Conservation (phyloP, 352 stramenopile genomes). For the Globisporangium cederbergense region DNA sequence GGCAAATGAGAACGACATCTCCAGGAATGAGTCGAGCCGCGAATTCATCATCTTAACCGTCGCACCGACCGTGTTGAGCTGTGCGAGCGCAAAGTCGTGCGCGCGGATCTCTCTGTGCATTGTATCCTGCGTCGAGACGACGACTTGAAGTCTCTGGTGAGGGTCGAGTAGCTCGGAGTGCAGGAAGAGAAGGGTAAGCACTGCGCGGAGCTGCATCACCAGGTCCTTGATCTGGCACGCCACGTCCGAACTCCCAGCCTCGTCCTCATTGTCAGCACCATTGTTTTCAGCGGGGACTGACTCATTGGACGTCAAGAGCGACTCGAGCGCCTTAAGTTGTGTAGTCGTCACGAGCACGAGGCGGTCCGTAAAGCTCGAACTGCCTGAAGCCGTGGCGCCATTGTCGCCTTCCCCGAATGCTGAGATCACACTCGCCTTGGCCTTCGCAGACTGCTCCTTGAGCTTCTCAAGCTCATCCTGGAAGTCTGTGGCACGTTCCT, state of each 20-base stretch:
- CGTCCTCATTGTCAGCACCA: background rate
- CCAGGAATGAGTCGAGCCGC: slow-evolving; percentile 59
- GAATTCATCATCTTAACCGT: slow-evolving; percentile 65
- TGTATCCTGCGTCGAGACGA: slow-evolving; percentile 27
- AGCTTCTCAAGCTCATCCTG: slow-evolving; percentile 45
- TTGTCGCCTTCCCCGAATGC: slow-evolving; percentile 12
- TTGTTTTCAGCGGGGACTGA: background rate
- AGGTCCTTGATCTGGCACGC: slow-evolving; percentile 34
- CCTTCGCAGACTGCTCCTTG: slow-evolving; percentile 36
- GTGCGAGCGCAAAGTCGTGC: slow-evolving; percentile 46
- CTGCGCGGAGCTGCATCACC: slow-evolving; percentile 55
- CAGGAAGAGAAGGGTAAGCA: slow-evolving; percentile 49
- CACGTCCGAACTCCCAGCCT: slow-evolving; percentile 20
- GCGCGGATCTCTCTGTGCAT: slow-evolving; percentile 33
- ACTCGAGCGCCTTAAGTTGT: slow-evolving; percentile 34
- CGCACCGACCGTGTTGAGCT: slow-evolving; percentile 46
- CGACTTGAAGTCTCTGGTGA: slow-evolving; percentile 26
- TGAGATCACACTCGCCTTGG: slow-evolving; percentile 22
- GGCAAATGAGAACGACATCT: slow-evolving; percentile 58
- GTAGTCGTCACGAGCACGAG: slow-evolving; percentile 34
- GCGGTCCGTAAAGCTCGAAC: slow-evolving; percentile 37
- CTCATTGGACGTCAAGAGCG: slow-evolving; percentile 5
- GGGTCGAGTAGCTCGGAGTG: slow-evolving; percentile 38
- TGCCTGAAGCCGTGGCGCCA: slow-evolving; percentile 9
- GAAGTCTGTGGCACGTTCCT: slow-evolving; percentile 37